Evolutionary conservation across 345 rosid genomes (phyloP).

Genomic region (Euphorbia pulcherrima): DNA sequence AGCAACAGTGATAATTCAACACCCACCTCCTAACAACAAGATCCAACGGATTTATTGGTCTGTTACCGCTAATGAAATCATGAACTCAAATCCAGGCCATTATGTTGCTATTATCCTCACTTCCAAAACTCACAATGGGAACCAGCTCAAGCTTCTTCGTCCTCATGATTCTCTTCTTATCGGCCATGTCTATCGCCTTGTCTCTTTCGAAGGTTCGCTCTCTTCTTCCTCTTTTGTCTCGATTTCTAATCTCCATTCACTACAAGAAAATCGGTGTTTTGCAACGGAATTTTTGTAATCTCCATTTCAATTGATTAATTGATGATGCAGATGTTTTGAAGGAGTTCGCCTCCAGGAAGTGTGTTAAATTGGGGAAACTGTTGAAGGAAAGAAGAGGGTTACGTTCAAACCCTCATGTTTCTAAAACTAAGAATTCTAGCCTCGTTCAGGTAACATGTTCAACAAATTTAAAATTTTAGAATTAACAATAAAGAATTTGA

Average conservation of each 20-base stretch:
- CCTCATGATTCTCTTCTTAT: slow-evolving; percentile 65
- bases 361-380: slow-evolving; percentile 67
- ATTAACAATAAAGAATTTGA: neutral
- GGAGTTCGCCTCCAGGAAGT: slow-evolving; percentile 65
- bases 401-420: slow-evolving; percentile 14
- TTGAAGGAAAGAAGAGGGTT: slow-evolving; percentile 47
- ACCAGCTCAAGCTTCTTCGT: slow-evolving; percentile 79
- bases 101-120: slow-evolving; percentile 70
- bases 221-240: too few species aligned
- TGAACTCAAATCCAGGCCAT: slow-evolving; percentile 73
- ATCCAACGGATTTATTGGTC: slow-evolving; percentile 73
- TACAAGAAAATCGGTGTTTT: too few species aligned
- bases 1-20: slow-evolving; percentile 75
- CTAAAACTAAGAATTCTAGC: slow-evolving; percentile 21
- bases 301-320: neutral
- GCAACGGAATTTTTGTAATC: too few species aligned
- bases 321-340: slow-evolving; percentile 61
- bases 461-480: too few species aligned
- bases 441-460: slow-evolving; percentile 20
- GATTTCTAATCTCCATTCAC: too few species aligned
- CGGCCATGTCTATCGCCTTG: slow-evolving; percentile 69
- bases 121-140: slow-evolving; percentile 49
- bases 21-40: slow-evolving; percentile 65
- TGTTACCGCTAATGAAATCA: slow-evolving; percentile 61
- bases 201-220: slow-evolving; percentile 66